A percentile compares a stretch with the other conserved stretches of the same genome.
Evolutionary conservation across 345 rosid genomes (phyloP).

Genomic region (Kernera saxatilis): DNA sequence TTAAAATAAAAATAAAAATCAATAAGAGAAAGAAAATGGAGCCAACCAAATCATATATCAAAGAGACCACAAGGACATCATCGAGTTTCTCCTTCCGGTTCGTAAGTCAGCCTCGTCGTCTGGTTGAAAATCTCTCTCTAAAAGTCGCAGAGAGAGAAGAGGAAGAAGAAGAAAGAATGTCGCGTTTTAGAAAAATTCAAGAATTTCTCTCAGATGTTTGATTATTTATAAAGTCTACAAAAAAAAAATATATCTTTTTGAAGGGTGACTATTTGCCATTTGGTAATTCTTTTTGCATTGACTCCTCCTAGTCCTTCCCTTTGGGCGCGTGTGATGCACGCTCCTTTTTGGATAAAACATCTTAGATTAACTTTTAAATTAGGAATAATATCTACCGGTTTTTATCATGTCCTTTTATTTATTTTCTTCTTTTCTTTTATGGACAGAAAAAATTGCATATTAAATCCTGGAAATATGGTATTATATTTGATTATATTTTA

Average conservation of each 20-base stretch:
- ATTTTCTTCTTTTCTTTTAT: neutral
- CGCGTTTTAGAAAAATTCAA: neutral
- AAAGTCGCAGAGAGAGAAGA: neutral
- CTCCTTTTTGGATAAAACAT: neutral
- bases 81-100: neutral
- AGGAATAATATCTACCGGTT: constrained; percentile 10
- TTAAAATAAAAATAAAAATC: neutral
- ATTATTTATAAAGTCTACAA: constrained; percentile 16
- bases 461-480: no score
- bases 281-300: neutral
- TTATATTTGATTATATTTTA: no score
- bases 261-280: constrained; percentile 6
- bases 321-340: neutral
- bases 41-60: neutral
- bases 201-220: constrained; percentile 5
- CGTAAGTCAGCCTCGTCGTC: constrained; percentile 4
- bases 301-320: neutral
- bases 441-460: no score
- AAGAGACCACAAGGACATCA: neutral
- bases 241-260: neutral
- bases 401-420: neutral
- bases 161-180: constrained; percentile 12
- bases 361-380: neutral
- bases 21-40: neutral
- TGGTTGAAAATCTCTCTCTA: neutral